Evolutionary conservation across 805 yeast species (phyloP).

Genomic region (Clavispora phyllophila): DNA sequence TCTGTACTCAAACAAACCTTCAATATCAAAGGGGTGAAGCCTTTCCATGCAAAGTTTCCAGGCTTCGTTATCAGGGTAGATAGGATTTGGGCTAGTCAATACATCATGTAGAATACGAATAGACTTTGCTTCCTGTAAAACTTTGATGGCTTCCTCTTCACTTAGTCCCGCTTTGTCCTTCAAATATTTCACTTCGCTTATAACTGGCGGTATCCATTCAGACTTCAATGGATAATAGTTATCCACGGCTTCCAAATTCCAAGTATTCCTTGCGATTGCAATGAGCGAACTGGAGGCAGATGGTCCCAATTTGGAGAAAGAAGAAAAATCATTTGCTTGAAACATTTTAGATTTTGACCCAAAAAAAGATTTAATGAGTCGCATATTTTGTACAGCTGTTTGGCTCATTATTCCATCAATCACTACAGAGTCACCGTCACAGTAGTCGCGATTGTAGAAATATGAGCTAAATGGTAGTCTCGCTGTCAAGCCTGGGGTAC

Average conservation of each 20-base stretch:
- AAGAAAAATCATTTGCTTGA: conserved; percentile 4
- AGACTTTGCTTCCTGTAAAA: conserved; percentile 3
- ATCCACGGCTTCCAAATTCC: conserved; percentile 6
- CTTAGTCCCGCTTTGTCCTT: not conserved
- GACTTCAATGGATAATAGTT: conserved; percentile 9
- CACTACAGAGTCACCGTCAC: conserved; percentile 6
- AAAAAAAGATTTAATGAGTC: conserved; percentile 3
- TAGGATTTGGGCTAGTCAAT: not conserved
- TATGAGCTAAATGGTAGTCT: conserved; percentile 4
- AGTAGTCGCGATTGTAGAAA: conserved; percentile 11
- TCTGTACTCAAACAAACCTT: conserved; percentile 5
- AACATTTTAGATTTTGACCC: conserved; percentile 9
- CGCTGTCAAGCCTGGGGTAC: conserved; percentile 3
- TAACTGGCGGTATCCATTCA: conserved; percentile 9
- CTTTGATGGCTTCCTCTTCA: not conserved
- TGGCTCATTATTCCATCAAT: conserved; percentile 7
- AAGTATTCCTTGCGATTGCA: conserved; percentile 4
- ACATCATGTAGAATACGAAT: not conserved
- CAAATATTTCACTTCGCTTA: conserved; percentile 6
- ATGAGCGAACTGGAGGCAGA: conserved; percentile 4
- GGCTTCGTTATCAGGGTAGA: conserved; percentile 1
- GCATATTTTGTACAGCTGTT: conserved; percentile 2
- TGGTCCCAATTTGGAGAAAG: conserved; percentile 6
- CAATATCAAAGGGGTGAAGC: conserved; percentile 3
- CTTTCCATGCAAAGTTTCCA: conserved; percentile 4